Percentiles rank a stretch among this genome's conserved stretches.
phyloP scores from a whole-genome alignment of 768 basidiomycete species.

The Steccherinum ochraceum region DNA sequence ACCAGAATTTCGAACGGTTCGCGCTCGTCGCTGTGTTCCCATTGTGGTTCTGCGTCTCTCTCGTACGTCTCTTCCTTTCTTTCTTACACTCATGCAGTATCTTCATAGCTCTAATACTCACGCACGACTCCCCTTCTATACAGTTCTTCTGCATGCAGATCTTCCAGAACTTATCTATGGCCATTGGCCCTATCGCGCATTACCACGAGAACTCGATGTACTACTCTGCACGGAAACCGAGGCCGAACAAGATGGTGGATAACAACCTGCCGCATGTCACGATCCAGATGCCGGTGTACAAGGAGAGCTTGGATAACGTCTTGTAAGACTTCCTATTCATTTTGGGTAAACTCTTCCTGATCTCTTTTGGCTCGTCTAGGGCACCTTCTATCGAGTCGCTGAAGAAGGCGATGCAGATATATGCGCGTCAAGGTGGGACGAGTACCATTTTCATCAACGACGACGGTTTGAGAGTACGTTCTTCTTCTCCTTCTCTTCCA shows the following conservation, averaged over 20 bases:
- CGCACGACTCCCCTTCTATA: not conserved
- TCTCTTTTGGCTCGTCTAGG: slow-evolving; percentile 11
- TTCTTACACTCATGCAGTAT: not conserved
- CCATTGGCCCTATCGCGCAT: slow-evolving; percentile 48
- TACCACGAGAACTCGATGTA: slow-evolving; percentile 46
- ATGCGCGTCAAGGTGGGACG: slow-evolving; percentile 60
- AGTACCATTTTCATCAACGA: slow-evolving; percentile 56
- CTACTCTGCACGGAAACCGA: slow-evolving; percentile 41
- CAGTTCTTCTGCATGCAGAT: slow-evolving; percentile 37
- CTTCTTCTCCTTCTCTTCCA: not conserved
- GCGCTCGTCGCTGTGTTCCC: slow-evolving; percentile 36
- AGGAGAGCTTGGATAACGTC: slow-evolving; percentile 45
- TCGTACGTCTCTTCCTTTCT: slow-evolving; percentile 23
- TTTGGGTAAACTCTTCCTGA: not conserved
- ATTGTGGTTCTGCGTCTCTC: slow-evolving; percentile 38
- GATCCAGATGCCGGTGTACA: slow-evolving; percentile 56
- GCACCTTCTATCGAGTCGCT: slow-evolving; percentile 46
- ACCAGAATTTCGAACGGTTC: slow-evolving; percentile 36
- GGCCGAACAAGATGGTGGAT: slow-evolving; percentile 37
- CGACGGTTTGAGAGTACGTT: slow-evolving; percentile 46
- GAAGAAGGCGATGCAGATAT: slow-evolving; percentile 57
- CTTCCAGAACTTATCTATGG: slow-evolving; percentile 32
- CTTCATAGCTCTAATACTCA: not conserved
- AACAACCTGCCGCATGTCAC: slow-evolving; percentile 41
- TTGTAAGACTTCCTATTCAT: slow-evolving; percentile 29